Evolutionary conservation across 352 stramenopile species (phyloP).

Genomic region (Phytophthora ramorum): DNA sequence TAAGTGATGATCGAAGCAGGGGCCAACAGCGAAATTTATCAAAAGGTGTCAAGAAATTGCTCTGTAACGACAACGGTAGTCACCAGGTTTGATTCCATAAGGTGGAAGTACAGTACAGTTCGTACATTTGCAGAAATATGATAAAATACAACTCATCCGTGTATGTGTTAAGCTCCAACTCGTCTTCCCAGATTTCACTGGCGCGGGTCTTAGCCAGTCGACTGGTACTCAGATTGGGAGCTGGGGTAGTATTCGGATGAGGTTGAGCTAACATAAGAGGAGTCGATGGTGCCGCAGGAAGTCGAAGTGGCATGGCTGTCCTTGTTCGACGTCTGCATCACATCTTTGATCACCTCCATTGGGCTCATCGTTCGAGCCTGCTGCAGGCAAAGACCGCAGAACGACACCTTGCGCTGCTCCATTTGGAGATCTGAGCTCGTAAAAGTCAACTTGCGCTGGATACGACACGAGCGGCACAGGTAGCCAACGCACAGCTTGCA

Average conservation of each 20-base stretch:
- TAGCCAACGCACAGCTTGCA: conserved; percentile 45
- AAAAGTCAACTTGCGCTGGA: conserved; percentile 46
- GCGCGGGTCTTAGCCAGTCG: neutral
- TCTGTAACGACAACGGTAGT: no score
- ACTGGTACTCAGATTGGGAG: conserved; percentile 20
- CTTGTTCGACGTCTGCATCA: conserved; percentile 5
- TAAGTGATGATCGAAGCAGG: no score
- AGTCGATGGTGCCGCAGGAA: conserved; percentile 12
- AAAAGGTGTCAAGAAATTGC: no score
- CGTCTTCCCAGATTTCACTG: neutral
- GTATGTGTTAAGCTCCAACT: no score
- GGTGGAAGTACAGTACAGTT: no score
- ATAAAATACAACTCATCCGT: no score
- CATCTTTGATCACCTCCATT: conserved; percentile 18
- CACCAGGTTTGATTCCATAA: no score
- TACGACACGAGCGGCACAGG: conserved; percentile 44
- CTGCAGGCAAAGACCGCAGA: conserved; percentile 36
- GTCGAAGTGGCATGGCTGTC: neutral
- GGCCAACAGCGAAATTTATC: no score
- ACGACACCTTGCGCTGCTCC: conserved; percentile 35
- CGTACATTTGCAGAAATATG: no score
- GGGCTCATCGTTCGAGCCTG: conserved; percentile 30
- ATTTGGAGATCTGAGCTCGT: conserved; percentile 17
- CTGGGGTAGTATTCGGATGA: conserved; percentile 11
- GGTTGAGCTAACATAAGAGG: conserved; percentile 14